Conservation (phyloP, 176 grass and related monocot genomes). For the Oryza nivara region DNA sequence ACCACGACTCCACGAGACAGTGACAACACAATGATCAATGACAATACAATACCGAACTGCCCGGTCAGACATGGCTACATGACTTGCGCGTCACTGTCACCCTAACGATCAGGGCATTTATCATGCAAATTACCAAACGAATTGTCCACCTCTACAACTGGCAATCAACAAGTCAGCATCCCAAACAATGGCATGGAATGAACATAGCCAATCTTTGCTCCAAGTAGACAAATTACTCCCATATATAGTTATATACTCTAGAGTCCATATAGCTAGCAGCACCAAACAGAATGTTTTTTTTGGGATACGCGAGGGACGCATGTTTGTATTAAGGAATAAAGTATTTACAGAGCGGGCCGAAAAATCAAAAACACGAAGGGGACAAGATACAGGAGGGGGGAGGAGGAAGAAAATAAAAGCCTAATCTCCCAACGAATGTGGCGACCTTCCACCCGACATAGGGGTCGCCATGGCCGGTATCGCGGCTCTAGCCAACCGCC, state of each 20-base stretch:
- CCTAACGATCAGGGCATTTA: constrained; percentile 7
- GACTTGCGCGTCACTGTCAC: neutral
- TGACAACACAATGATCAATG: neutral
- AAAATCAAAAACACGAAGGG: too few relatives aligned
- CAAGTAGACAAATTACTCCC: neutral
- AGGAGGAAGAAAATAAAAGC: too few relatives aligned
- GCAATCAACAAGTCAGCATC: neutral
- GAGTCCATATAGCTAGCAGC: neutral
- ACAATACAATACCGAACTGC: neutral
- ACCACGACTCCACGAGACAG: neutral
- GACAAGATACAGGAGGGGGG: too few relatives aligned
- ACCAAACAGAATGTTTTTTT: neutral
- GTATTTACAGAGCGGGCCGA: too few relatives aligned
- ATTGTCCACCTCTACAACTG: neutral
- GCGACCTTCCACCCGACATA: too few relatives aligned
- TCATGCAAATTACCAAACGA: neutral
- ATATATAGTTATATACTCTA: neutral
- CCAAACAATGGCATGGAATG: neutral
- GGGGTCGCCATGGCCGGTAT: too few relatives aligned
- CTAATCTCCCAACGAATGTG: too few relatives aligned
- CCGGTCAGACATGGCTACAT: constrained; percentile 13
- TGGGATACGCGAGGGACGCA: too few relatives aligned
- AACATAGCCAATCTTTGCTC: neutral
- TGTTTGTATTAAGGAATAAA: too few relatives aligned
- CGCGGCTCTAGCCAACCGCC: too few relatives aligned